phyloP scores from a whole-genome alignment of 2,329 filamentous ascomycete genomes.

The Pestalotiopsis sp. region DNA sequence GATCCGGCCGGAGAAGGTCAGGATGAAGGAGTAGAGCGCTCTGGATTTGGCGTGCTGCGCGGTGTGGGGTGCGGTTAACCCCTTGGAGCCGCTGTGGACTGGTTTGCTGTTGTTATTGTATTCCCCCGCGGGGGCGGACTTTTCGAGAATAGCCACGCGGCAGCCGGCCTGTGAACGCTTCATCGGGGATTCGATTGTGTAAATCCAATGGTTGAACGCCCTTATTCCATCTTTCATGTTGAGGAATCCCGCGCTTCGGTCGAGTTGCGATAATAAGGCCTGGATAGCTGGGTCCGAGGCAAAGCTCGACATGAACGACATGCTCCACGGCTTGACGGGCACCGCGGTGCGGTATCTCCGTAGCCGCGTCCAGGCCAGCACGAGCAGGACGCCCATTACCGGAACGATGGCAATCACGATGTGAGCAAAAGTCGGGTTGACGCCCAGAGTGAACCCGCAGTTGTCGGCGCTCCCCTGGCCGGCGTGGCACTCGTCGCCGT shows the following conservation, averaged over 20 bases:
- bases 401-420: constrained; percentile 27
- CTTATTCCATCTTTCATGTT: constrained; percentile 17
- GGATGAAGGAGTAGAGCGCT: constrained; percentile 26
- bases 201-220: constrained; percentile 23
- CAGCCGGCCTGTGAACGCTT: too few species aligned
- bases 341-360: constrained; percentile 33
- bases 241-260: constrained; percentile 17
- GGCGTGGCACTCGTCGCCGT: constrained; percentile 25
- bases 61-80: background rate
- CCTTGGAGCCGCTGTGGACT: too few species aligned
- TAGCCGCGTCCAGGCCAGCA: constrained; percentile 24
- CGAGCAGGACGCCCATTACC: constrained; percentile 26
- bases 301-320: constrained; percentile 34
- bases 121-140: too few species aligned
- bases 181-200: constrained; percentile 7
- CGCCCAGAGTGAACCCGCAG: constrained; percentile 32
- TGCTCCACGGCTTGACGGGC: constrained; percentile 35
- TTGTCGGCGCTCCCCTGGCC: constrained; percentile 23
- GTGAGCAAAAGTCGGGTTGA: constrained; percentile 24
- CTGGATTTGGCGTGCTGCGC: constrained; percentile 13
- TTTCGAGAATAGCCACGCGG: too few species aligned
- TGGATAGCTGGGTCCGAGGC: constrained; percentile 23
- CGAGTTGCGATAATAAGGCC: constrained; percentile 21
- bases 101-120: too few species aligned
- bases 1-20: constrained; percentile 24